phyloP scores from a whole-genome alignment of 495 filamentous ascomycete genomes.

The Penicillium mononematosum region DNA sequence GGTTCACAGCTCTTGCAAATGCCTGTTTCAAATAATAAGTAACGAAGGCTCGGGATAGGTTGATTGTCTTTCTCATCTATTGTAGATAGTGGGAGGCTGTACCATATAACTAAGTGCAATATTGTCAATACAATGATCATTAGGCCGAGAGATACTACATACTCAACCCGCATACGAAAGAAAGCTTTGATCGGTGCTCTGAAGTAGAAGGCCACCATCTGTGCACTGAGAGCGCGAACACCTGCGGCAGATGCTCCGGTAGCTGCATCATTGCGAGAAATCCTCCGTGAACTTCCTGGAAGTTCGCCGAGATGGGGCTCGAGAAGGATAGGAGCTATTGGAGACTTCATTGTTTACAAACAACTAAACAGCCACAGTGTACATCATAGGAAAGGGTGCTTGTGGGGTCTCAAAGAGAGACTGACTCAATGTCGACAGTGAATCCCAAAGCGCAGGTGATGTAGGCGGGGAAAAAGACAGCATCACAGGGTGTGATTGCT shows the following conservation, averaged over 20 bases:
- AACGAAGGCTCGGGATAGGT: conserved; percentile 21
- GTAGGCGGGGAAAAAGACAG: not conserved
- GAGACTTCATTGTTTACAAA: conserved; percentile 9
- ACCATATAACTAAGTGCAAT: conserved; percentile 57
- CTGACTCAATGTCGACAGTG: not conserved
- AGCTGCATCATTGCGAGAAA: conserved; percentile 66
- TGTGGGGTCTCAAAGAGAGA: not conserved
- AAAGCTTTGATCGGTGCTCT: conserved; percentile 86
- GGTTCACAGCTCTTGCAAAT: conserved; percentile 68
- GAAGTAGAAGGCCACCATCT: conserved; percentile 84
- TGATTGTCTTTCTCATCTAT: conserved; percentile 14
- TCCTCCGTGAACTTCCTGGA: conserved; percentile 23
- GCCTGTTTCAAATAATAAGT: conserved; percentile 40
- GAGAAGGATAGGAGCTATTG: conserved; percentile 23
- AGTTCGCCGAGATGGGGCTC: conserved; percentile 24
- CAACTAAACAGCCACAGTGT: not conserved
- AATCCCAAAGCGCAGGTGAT: not conserved
- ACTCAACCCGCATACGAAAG: conserved; percentile 85
- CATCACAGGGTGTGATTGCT: conserved; percentile 6
- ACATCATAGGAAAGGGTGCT: conserved; percentile 1
- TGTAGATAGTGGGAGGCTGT: conserved; percentile 13
- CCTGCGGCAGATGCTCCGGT: conserved; percentile 74
- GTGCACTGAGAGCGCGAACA: conserved; percentile 74
- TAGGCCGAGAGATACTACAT: conserved; percentile 33
- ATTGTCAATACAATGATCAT: conserved; percentile 22